Conservation (phyloP, 441 rosid genomes). For the Populus hybrid region DNA sequence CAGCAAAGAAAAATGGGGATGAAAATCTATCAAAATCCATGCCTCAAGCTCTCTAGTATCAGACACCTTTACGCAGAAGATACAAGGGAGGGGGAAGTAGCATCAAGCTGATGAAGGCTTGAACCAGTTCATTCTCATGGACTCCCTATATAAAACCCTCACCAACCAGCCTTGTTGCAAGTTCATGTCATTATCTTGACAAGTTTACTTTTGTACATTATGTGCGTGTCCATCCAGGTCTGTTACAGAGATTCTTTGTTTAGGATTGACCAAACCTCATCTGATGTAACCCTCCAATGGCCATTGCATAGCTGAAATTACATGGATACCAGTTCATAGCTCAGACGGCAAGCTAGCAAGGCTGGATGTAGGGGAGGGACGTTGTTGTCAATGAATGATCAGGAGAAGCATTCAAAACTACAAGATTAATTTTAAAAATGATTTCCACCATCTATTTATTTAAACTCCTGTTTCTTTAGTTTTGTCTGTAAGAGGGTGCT, state of each 20-base stretch:
- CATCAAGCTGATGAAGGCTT: background rate
- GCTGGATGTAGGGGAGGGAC: background rate
- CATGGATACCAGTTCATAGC: background rate
- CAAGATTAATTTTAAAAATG: background rate
- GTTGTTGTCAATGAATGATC: background rate
- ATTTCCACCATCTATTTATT: background rate
- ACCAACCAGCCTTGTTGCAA: background rate
- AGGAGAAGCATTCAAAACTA: background rate
- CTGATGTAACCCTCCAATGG: background rate
- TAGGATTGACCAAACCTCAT: background rate
- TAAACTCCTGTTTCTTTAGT: background rate
- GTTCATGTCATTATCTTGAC: background rate
- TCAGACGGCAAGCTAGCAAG: background rate
- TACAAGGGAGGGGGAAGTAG: background rate
- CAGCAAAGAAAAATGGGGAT: conserved; percentile 13
- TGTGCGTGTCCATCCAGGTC: background rate
- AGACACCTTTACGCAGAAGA: background rate
- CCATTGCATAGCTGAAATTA: background rate
- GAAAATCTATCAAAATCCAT: conserved; percentile 18
- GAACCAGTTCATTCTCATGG: background rate
- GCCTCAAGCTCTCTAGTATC: background rate
- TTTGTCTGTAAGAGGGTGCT: background rate
- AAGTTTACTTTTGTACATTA: background rate
- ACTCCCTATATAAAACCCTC: background rate
- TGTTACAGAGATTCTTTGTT: background rate